Conservation (phyloP, 2,329 filamentous ascomycete species). For the Rutstroemia sp. region DNA sequence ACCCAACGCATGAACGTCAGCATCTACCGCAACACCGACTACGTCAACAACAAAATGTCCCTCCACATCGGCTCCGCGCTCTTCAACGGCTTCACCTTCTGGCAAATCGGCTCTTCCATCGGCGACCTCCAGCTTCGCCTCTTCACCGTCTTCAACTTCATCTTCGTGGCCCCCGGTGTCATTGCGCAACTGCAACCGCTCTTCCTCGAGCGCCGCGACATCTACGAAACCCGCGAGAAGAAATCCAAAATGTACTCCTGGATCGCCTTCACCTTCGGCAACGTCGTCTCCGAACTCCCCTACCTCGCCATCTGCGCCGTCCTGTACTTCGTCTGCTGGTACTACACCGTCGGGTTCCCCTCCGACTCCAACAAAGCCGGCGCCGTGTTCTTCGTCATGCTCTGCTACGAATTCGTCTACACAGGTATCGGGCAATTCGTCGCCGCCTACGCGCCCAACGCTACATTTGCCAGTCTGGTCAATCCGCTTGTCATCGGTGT, state of each 20-base stretch:
- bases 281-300: slow-evolving; percentile 41
- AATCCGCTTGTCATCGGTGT: slow-evolving; percentile 50
- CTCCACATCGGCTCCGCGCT: slow-evolving; percentile 48
- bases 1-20: slow-evolving; percentile 33
- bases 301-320: slow-evolving; percentile 38
- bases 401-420: slow-evolving; percentile 35
- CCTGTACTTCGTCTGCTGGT: slow-evolving; percentile 46
- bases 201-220: slow-evolving; percentile 48
- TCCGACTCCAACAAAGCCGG: slow-evolving; percentile 39
- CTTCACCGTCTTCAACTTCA: slow-evolving; percentile 56
- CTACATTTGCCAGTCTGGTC: slow-evolving; percentile 49
- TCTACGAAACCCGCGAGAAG: slow-evolving; percentile 52
- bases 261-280: slow-evolving; percentile 49
- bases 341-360: slow-evolving; percentile 49
- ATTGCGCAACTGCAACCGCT: slow-evolving; percentile 52
- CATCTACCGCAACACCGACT: slow-evolving; percentile 58
- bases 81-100: slow-evolving; percentile 56
- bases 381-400: slow-evolving; percentile 44
- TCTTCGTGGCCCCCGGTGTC: slow-evolving; percentile 52
- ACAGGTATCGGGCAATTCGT: slow-evolving; percentile 55
- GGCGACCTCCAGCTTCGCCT: slow-evolving; percentile 46
- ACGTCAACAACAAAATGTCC: slow-evolving; percentile 41
- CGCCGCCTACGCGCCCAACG: slow-evolving; percentile 55
- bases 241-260: slow-evolving; percentile 55
- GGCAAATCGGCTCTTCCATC: slow-evolving; percentile 46